These are phyloP conservation scores for Carpinus viminea DNA, from an alignment of 306 rosid genomes.

Conservation along the genomic window DNA sequence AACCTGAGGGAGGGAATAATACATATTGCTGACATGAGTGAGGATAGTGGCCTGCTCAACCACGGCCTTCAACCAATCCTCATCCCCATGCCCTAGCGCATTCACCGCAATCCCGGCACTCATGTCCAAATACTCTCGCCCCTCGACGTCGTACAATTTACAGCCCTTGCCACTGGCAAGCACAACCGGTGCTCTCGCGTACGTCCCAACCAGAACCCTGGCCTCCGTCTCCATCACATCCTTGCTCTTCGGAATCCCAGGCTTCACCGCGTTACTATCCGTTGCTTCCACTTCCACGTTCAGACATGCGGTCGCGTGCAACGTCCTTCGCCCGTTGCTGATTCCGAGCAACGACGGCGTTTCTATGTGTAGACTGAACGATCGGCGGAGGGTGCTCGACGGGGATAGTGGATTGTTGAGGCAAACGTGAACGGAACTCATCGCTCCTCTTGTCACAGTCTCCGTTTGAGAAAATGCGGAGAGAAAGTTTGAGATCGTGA, in stretches of 20 bases:
- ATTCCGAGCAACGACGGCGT: not conserved
- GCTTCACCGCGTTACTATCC: slow-evolving; percentile 17
- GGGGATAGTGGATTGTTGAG: slow-evolving; percentile 37
- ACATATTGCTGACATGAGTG: slow-evolving; percentile 83
- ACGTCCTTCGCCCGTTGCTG: slow-evolving; percentile 4
- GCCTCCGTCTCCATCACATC: slow-evolving; percentile 70
- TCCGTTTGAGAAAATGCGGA: not conserved
- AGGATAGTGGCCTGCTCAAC: slow-evolving; percentile 64
- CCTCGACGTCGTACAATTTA: slow-evolving; percentile 70
- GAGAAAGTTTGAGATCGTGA: not conserved
- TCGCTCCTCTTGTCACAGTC: not conserved
- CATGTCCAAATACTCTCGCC: slow-evolving; percentile 77
- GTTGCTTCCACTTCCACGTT: slow-evolving; percentile 35
- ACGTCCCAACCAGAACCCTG: slow-evolving; percentile 69
- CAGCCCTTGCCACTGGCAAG: slow-evolving; percentile 74
- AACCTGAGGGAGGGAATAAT: slow-evolving; percentile 82
- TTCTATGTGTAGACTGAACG: slow-evolving; percentile 10
- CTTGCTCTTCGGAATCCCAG: slow-evolving; percentile 28
- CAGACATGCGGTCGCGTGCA: slow-evolving; percentile 30
- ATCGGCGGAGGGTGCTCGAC: slow-evolving; percentile 25
- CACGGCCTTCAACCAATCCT: slow-evolving; percentile 76
- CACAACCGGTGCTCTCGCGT: slow-evolving; percentile 77
- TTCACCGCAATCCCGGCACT: slow-evolving; percentile 83
- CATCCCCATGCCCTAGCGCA: slow-evolving; percentile 79
- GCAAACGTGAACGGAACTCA: slow-evolving; percentile 33